Evolutionary conservation across 805 yeast genomes (phyloP).

Genomic region (Yamadazyma nakazawae): DNA sequence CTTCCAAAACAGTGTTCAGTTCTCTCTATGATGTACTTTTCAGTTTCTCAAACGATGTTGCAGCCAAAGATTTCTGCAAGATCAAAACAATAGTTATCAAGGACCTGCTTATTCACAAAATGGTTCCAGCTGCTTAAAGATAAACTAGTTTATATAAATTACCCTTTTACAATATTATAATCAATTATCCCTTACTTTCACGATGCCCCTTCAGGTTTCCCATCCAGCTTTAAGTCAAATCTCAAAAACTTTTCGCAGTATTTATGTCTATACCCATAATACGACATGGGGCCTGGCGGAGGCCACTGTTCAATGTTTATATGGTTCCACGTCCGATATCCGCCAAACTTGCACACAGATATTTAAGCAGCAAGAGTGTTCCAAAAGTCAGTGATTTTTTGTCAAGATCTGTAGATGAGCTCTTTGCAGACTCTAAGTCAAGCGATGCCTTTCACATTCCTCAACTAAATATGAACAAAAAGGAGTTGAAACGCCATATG

Average conservation of each 20-base stretch:
- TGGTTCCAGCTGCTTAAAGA: too few relatives aligned
- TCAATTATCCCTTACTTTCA: too few relatives aligned
- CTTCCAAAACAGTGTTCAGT: too few relatives aligned
- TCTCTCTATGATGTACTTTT: too few relatives aligned
- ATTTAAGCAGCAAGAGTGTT: not conserved
- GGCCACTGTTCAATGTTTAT: not conserved
- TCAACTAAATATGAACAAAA: not conserved
- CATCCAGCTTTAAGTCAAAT: not conserved
- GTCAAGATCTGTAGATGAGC: not conserved
- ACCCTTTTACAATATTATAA: too few relatives aligned
- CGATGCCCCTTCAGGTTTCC: not conserved
- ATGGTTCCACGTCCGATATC: not conserved
- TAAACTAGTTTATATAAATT: too few relatives aligned
- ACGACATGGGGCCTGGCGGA: not conserved
- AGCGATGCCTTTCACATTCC: not conserved
- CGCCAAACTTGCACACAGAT: not conserved
- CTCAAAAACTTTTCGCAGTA: not conserved
- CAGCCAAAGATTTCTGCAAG: too few relatives aligned
- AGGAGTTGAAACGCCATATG: not conserved
- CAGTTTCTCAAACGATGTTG: too few relatives aligned
- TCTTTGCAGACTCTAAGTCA: not conserved
- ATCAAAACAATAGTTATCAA: too few relatives aligned
- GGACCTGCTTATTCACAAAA: too few relatives aligned
- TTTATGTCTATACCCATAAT: not conserved
- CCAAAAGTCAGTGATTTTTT: not conserved